These are phyloP conservation scores for Claviceps purpurea DNA, from an alignment of 2,329 filamentous ascomycete species.

Conservation along the genomic window DNA sequence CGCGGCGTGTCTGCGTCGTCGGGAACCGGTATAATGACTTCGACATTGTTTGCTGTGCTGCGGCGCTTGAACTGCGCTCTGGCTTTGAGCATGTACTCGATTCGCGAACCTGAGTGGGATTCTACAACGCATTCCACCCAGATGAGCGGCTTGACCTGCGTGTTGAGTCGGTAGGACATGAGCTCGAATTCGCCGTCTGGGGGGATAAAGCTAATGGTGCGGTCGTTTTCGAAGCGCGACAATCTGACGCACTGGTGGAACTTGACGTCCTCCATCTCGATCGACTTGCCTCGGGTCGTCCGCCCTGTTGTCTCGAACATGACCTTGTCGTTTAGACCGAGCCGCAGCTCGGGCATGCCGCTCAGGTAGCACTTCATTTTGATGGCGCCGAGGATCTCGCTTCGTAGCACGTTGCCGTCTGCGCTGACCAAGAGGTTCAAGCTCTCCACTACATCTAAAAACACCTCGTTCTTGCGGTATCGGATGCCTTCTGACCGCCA, in stretches of 20 bases:
- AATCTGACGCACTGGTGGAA: constrained; percentile 97
- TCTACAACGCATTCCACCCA: constrained; percentile 99
- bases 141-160: constrained; percentile 93
- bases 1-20: constrained; percentile 93
- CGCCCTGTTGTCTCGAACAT: constrained; percentile 98
- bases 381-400: constrained; percentile 89
- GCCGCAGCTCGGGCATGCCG: constrained; percentile 89
- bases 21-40: constrained; percentile 92
- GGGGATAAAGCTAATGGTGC: constrained; percentile 97
- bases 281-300: constrained; percentile 86
- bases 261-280: constrained; percentile 99
- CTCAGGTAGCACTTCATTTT: constrained; percentile 99
- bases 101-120: constrained; percentile 84
- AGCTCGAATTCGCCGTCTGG: constrained; percentile 98
- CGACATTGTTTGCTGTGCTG: constrained; percentile 96
- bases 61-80: constrained; percentile 96
- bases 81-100: constrained; percentile 99
- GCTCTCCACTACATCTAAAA: constrained; percentile 92
- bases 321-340: constrained; percentile 96
- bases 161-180: constrained; percentile 98
- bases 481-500: constrained; percentile 97
- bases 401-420: constrained; percentile 87
- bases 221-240: constrained; percentile 93
- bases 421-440: constrained; percentile 90
- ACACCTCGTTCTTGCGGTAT: constrained; percentile 98